These are phyloP conservation scores for Colletotrichum spaethianum DNA, from an alignment of 2,329 filamentous ascomycete genomes.

Conservation along the genomic window DNA sequence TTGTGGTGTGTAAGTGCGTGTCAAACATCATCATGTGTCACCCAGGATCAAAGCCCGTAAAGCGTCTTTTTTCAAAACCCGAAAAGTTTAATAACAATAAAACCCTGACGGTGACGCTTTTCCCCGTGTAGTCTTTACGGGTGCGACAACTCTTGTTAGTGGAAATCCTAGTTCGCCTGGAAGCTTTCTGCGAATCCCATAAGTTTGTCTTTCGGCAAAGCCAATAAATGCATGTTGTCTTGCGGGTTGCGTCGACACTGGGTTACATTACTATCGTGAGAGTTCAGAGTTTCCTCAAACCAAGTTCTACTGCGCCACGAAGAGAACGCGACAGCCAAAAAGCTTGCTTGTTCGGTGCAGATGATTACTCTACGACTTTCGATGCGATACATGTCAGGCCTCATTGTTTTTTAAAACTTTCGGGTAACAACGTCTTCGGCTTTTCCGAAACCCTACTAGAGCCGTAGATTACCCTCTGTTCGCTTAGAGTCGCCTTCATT, in stretches of 20 bases:
- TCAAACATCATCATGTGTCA: conserved; percentile 41
- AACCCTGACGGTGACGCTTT: conserved; percentile 5
- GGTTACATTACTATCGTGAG: conserved; percentile 19
- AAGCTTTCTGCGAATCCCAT: conserved; percentile 26
- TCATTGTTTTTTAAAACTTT: neutral
- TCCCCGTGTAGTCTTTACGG: conserved; percentile 11
- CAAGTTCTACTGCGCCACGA: conserved; percentile 27
- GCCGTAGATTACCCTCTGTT: neutral
- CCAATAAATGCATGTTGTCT: neutral
- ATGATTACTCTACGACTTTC: neutral
- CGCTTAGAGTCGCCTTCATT: neutral
- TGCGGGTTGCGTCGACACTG: neutral
- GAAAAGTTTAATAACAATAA: conserved; percentile 31
- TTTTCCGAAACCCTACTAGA: neutral
- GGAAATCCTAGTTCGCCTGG: conserved; percentile 20
- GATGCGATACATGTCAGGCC: neutral
- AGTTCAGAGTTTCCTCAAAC: conserved; percentile 20
- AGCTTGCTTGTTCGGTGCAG: neutral
- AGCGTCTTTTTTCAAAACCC: conserved; percentile 39
- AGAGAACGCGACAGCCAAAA: neutral
- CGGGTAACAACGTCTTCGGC: neutral
- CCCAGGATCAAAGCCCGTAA: conserved; percentile 37
- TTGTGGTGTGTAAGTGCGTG: conserved; percentile 21
- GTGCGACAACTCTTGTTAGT: conserved; percentile 14
- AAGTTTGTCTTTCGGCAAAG: conserved; percentile 3